Conservation (phyloP, 345 rosid genomes). For the Sonneratia caseolaris region DNA sequence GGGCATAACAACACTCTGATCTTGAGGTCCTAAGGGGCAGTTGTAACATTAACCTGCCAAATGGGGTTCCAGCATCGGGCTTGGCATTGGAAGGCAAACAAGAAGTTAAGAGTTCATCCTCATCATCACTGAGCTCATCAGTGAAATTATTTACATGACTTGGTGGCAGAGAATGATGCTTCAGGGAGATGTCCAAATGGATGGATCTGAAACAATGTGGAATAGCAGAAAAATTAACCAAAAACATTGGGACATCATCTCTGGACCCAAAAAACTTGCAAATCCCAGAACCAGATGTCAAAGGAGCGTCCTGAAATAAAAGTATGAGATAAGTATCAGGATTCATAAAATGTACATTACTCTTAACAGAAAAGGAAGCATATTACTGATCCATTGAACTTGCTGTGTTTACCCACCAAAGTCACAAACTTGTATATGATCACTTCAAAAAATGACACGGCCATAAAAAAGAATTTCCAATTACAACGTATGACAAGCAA, state of each 20-base stretch:
- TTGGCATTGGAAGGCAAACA: constrained; percentile 1
- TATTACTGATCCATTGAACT: too few relatives aligned
- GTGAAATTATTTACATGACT: constrained; percentile 33
- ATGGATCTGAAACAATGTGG: constrained; percentile 54
- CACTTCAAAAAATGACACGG: not conserved
- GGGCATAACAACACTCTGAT: constrained; percentile 33
- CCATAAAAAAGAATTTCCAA: not conserved
- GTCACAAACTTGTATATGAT: not conserved
- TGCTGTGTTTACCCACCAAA: not conserved
- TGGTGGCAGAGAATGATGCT: constrained; percentile 19
- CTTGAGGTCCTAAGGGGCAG: constrained; percentile 44
- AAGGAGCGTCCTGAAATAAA: constrained; percentile 40
- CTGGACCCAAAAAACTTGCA: constrained; percentile 51
- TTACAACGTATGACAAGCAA: not conserved
- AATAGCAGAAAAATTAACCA: constrained; percentile 57
- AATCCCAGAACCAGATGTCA: constrained; percentile 28
- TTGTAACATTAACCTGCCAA: constrained; percentile 23
- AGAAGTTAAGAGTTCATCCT: constrained; percentile 9
- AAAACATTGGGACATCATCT: constrained; percentile 40
- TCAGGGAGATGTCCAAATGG: constrained; percentile 29
- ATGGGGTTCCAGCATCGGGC: constrained; percentile 15
- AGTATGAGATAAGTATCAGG: not conserved
- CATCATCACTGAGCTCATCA: constrained; percentile 14
- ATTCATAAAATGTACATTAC: not conserved
- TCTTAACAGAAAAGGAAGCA: too few relatives aligned